Percentiles rank a stretch among this genome's conserved stretches.
phyloP scores from a whole-genome alignment of 768 basidiomycete species.

The Lenzites betulinus region DNA sequence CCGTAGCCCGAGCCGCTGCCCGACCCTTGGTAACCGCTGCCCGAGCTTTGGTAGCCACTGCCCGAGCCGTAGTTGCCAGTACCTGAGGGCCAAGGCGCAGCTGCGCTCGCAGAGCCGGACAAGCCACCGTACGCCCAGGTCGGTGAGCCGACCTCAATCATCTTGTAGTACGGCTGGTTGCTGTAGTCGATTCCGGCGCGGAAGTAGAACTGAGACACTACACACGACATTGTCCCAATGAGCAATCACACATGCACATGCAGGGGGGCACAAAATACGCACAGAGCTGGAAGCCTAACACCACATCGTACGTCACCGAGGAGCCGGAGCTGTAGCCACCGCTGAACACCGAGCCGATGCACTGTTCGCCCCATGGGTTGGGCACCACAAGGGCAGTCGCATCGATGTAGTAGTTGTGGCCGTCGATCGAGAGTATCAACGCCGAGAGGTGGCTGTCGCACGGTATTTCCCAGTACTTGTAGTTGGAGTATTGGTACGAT shows the following conservation, averaged over 20 bases:
- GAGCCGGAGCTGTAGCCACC: constrained; percentile 3
- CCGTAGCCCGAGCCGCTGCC: too few relatives aligned
- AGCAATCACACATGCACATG: not conserved
- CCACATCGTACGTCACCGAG: constrained; percentile 7
- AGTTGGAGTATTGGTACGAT: constrained; percentile 7
- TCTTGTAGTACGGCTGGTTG: constrained; percentile 16
- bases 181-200: constrained; percentile 11
- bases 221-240: not conserved
- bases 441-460: constrained; percentile 12
- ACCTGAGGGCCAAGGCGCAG: too few relatives aligned
- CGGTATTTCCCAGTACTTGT: constrained; percentile 17
- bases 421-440: constrained; percentile 15
- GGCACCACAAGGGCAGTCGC: constrained; percentile 12
- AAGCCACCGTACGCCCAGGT: not conserved
- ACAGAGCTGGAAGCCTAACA: constrained; percentile 18
- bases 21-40: too few relatives aligned
- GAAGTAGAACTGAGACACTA: constrained; percentile 20
- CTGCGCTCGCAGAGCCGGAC: not conserved
- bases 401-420: constrained; percentile 10
- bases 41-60: too few relatives aligned
- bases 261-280: not conserved
- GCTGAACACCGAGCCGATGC: constrained; percentile 19
- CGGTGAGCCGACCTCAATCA: constrained; percentile 8
- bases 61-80: not conserved
- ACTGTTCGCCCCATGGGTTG: constrained; percentile 22